Conservation (phyloP, 306 rosid genomes). For the Glycine soja region DNA sequence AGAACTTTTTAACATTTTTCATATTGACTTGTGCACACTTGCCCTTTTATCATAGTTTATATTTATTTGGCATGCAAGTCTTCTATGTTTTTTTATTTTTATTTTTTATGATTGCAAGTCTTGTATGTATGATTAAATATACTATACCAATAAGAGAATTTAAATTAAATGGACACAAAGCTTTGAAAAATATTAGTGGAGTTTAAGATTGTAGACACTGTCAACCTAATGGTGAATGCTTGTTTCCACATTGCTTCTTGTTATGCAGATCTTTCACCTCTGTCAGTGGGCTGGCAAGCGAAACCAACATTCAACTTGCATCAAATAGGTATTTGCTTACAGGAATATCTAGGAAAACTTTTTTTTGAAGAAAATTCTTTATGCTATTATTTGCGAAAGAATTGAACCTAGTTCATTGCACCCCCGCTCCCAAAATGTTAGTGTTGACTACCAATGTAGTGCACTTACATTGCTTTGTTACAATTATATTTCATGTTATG, state of each 20-base stretch:
- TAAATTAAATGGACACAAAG: neutral
- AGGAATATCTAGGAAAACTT: slow-evolving; percentile 23
- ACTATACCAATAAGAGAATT: neutral
- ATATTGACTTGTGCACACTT: neutral
- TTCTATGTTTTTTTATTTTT: no score
- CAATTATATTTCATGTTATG: slow-evolving; percentile 10
- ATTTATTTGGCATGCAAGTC: neutral
- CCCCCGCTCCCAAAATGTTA: neutral
- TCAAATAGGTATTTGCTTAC: slow-evolving; percentile 62
- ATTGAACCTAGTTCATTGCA: neutral
- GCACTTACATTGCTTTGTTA: slow-evolving; percentile 2
- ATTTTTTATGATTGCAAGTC: no score
- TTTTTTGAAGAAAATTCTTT: slow-evolving; percentile 15
- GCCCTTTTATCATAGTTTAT: neutral
- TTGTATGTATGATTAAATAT: neutral
- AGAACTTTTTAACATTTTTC: slow-evolving; percentile 8
- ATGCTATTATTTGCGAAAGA: slow-evolving; percentile 2
- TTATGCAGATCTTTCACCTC: slow-evolving; percentile 82
- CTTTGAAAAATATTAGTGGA: neutral
- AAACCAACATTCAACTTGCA: slow-evolving; percentile 65
- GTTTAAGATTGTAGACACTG: no score
- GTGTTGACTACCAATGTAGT: neutral
- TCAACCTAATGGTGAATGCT: slow-evolving; percentile 13
- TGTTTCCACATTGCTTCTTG: slow-evolving; percentile 18
- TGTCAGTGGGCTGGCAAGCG: slow-evolving; percentile 67